Evolutionary conservation across 2,329 filamentous ascomycete species (phyloP).

Genomic region (Trichoderma semiorbis): DNA sequence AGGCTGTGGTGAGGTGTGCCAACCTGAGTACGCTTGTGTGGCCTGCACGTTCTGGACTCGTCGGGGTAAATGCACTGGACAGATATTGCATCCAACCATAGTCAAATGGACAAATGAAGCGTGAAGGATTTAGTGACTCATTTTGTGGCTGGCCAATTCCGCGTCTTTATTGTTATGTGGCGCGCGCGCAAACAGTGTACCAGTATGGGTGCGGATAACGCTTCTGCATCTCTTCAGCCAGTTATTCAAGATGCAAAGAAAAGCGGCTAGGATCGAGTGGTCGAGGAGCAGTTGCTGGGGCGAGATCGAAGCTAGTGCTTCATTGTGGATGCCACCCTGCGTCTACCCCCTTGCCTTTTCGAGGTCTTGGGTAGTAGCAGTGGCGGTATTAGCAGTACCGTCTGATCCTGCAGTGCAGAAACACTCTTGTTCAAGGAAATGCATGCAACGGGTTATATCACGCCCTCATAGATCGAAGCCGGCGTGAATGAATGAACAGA

Average conservation of each 20-base stretch:
- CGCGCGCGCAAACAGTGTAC: neutral
- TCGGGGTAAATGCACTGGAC: neutral
- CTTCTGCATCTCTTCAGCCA: neutral
- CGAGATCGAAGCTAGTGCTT: constrained; percentile 16
- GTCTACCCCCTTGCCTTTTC: neutral
- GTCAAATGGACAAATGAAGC: neutral
- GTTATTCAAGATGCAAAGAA: neutral
- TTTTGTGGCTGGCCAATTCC: neutral
- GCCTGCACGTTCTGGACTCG: neutral
- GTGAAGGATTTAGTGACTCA: constrained; percentile 1
- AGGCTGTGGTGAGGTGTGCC: neutral
- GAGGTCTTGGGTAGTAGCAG: neutral
- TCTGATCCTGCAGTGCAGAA: neutral
- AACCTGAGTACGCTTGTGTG: neutral
- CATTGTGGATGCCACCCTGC: constrained; percentile 8
- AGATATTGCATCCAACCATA: neutral
- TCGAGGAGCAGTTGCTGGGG: neutral
- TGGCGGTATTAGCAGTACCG: neutral
- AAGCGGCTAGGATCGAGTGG: neutral
- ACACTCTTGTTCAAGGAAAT: neutral
- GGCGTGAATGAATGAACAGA: neutral
- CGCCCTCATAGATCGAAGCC: neutral
- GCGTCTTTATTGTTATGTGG: neutral
- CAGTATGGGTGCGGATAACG: neutral
- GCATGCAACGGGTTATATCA: neutral